Base-by-base conservation (phyloP, 2,329 filamentous ascomycete species). In the Fusarium pseudocircinatum region DNA sequence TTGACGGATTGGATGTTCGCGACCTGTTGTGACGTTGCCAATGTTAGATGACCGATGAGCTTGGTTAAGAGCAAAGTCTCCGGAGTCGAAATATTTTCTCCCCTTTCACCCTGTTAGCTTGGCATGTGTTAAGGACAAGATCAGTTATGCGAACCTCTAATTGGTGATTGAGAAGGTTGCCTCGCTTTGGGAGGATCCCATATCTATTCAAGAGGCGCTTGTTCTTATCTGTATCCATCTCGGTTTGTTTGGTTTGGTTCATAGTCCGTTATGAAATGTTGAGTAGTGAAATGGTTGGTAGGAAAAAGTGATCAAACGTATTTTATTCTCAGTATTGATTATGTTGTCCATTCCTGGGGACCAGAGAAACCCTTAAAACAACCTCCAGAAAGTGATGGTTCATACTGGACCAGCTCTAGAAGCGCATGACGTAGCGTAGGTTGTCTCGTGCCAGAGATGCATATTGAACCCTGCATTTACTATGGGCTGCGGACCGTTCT, bases 41-140 rank as follows among this genome's bases (percentile, higher is more conserved):
- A 74, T 74, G 26, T 73, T 49, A 12, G 73, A 75, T 30, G 69
- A 37, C 26, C 22, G 60, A n/a, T 63, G 53, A 47, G 73, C 73
- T 62, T 75, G 59, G 22, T 49, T 58, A 15, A 75, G 72, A 24
- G 73, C 72, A 54, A 75, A 75, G 49, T 75, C 72, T 20, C 73
- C 72, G 15, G 72, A 75, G 32, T 75, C 72, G 18, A 75, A 75
- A 32, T 71, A 75, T 20, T 70, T 69, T 34, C 72, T 71, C 53
- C 53, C 58, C 72, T 75, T 20, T 0, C 1, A 37, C 37, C 9
- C 4, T 22, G 39, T 72, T 18, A 66, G 53, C n/a, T 56, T 22
- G 16, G 13, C 24, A 14, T 4, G 13, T 13, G 8, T 6, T 7
- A 22, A 15, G 13, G 13, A 15, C 6, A 46, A 7, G 16, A 34